phyloP scores from a whole-genome alignment of 202 grass and related monocot genomes.

The Alloteropsis angusta region DNA sequence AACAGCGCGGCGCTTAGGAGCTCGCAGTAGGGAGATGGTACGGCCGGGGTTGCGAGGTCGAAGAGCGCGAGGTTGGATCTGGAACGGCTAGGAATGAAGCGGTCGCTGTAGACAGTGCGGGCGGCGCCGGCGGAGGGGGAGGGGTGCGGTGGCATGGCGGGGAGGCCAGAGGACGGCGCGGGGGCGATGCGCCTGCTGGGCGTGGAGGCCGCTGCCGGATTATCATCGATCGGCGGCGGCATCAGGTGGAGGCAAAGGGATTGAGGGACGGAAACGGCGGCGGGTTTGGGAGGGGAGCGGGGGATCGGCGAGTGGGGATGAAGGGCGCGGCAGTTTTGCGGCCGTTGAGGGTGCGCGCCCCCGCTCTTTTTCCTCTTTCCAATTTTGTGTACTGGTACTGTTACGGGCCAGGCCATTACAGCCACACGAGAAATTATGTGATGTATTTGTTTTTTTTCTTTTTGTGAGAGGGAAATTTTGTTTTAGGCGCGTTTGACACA shows the following conservation, averaged over 20 bases:
- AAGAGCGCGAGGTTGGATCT: constrained; percentile 96
- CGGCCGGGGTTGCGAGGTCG: constrained; percentile 89
- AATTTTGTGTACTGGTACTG: too few relatives aligned
- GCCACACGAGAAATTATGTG: too few relatives aligned
- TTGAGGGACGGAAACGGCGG: constrained; percentile 16
- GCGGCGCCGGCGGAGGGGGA: constrained; percentile 27
- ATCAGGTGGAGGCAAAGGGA: neutral
- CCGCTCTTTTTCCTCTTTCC: constrained; percentile 30
- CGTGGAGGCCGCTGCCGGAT: neutral
- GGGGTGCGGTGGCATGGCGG: constrained; percentile 22
- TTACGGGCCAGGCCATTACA: too few relatives aligned
- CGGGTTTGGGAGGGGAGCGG: neutral
- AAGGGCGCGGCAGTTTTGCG: neutral
- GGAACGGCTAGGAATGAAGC: constrained; percentile 92
- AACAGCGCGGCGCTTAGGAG: constrained; percentile 67
- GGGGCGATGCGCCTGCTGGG: constrained; percentile 8
- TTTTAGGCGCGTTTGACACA: too few relatives aligned
- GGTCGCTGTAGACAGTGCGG: constrained; percentile 81
- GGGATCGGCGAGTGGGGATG: neutral
- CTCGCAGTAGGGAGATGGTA: constrained; percentile 59
- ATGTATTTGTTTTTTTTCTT: too few relatives aligned
- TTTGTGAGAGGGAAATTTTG: too few relatives aligned
- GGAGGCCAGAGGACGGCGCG: neutral
- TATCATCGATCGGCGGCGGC: constrained; percentile 30
- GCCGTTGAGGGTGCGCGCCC: constrained; percentile 4